Evolutionary conservation across 2,329 filamentous ascomycete genomes (phyloP), one percentile per base, ranked within the genome.

Genomic region (Curvularia verruculosa): DNA sequence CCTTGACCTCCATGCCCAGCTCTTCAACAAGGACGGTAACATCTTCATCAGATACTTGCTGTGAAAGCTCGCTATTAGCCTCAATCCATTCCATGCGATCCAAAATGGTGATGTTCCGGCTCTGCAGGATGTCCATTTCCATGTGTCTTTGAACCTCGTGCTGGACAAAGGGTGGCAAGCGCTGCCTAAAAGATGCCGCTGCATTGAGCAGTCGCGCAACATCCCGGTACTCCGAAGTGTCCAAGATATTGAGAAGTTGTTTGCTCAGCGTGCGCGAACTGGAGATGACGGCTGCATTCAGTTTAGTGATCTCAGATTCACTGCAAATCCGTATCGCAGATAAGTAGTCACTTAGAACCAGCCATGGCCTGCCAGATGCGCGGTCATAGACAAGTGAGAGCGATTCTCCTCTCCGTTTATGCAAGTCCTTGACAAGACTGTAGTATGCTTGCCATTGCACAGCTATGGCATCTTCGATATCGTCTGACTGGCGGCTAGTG

Each of bases 371-470:
- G 48, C 89, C 87, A 9, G 84, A 83, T 46, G 85, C 82, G 0
- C 83, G 75, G 68, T 98, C 95, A 53, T 91, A 87, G 0, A 88
- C 85, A 43, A 98, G 80, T 1, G 90, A 88, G 43, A 98, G 78
- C 0, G 91, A 89, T 70, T 97, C 93, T 18, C 90, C 89, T 69
- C 93, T 85, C 68, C 91, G 89, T 68, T 90, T 92, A 72, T 98
- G 92, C 39, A 99, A 80, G 72, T 96, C 93, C 12, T 90, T 83
- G 18, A 96, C 83, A 18, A 98, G 83, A 29, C 92, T 87, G 79
- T 92, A 96, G 76, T 96, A 96, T 49, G 90, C 86, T 61, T 90
- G 87, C 95, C 95, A 99, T 74, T 96, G 92, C 10, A 85, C 83
- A 70, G 95, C 89, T 51, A 89, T 87, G 29, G 91, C 87, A 31